phyloP scores from a whole-genome alignment of 2,329 filamentous ascomycete species.

The Macrophomina phaseolina region DNA sequence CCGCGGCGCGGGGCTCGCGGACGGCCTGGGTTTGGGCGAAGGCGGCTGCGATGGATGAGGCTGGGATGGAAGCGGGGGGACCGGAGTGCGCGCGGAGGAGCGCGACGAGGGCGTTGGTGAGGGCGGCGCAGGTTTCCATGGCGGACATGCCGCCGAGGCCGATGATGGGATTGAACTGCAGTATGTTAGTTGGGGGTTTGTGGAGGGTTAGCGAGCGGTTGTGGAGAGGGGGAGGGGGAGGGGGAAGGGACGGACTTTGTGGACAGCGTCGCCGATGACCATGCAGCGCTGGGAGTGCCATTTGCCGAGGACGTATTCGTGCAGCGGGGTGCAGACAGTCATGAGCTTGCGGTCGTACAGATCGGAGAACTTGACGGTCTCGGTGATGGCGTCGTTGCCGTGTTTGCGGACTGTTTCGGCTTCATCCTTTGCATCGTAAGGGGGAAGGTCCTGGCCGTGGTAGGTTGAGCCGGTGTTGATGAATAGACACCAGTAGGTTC shows the following conservation, averaged over 20 bases:
- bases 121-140: constrained; percentile 7
- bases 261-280: constrained; percentile 14
- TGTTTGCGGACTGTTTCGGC: background rate
- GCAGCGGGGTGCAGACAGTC: constrained; percentile 5
- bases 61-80: background rate
- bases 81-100: background rate
- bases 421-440: background rate
- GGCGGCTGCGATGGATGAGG: background rate
- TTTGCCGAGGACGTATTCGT: background rate
- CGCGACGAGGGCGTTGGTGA: background rate
- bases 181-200: background rate
- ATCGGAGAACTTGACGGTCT: background rate
- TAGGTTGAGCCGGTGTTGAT: background rate
- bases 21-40: background rate
- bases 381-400: background rate
- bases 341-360: constrained; percentile 2
- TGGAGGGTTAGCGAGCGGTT: no score
- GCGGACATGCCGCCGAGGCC: constrained; percentile 8
- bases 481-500: constrained; percentile 13
- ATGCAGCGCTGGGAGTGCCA: constrained; percentile 12
- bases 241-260: background rate
- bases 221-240: no score
- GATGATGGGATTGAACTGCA: constrained; percentile 19
- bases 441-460: constrained; percentile 3
- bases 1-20: background rate